Evolutionary conservation across 1,284 basidiomycete species (phyloP).

Genomic region (Psilocybe mexicana): DNA sequence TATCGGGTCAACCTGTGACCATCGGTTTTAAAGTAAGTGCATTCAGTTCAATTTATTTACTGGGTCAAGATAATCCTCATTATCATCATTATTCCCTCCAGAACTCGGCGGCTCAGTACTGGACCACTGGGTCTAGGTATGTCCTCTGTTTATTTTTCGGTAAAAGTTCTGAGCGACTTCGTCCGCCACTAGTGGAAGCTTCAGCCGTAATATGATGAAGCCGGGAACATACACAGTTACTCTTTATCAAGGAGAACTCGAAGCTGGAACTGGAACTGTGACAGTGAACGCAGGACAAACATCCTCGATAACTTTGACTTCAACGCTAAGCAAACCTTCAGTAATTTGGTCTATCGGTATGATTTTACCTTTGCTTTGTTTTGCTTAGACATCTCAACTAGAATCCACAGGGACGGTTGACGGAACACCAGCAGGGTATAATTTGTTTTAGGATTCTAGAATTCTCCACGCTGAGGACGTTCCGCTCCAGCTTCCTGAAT

Average conservation of each 20-base stretch:
- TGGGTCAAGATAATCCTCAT: too few species aligned
- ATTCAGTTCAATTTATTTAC: too few species aligned
- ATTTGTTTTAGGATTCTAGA: background rate
- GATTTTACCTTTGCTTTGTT: background rate
- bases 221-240: conserved; percentile 49
- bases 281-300: conserved; percentile 43
- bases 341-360: conserved; percentile 47
- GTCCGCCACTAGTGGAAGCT: conserved; percentile 34
- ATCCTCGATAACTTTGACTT: conserved; percentile 33
- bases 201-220: conserved; percentile 46
- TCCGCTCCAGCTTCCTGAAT: conserved; percentile 39
- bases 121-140: conserved; percentile 41
- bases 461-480: background rate
- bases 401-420: conserved; percentile 37
- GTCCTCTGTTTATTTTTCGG: background rate
- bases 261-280: conserved; percentile 42
- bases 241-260: conserved; percentile 46
- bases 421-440: conserved; percentile 42
- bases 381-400: background rate
- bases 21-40: conserved; percentile 42
- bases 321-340: conserved; percentile 33
- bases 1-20: conserved; percentile 39
- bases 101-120: conserved; percentile 48
- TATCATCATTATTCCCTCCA: conserved; percentile 14
- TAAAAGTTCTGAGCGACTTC: background rate